Percentiles rank a stretch among this genome's conserved stretches.
Evolutionary conservation across 305 asterid genomes (phyloP).

Genomic region (Solanum hybrid): DNA sequence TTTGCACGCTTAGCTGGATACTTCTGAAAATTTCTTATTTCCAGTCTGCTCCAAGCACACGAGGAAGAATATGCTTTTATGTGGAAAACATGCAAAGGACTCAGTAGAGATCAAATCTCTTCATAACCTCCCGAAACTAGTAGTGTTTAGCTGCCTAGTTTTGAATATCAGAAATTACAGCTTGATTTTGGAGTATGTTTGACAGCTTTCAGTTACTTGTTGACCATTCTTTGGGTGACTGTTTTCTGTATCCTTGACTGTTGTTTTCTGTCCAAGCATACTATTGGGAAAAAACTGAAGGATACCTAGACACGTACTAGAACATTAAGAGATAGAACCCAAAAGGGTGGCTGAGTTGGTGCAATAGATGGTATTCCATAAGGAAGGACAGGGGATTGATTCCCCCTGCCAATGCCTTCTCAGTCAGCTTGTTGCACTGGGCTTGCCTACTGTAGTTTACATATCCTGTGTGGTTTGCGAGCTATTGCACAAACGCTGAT

Average conservation of each 20-base stretch:
- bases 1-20: not conserved
- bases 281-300: not conserved
- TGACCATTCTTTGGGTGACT: not conserved
- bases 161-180: not conserved
- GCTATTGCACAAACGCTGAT: not conserved
- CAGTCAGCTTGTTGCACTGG: not conserved
- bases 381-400: not conserved
- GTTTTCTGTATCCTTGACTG: not conserved
- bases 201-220: not conserved
- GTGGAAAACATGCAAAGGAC: not conserved
- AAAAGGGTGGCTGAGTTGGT: not conserved
- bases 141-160: not conserved
- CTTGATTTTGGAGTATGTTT: not conserved
- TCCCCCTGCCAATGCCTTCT: not conserved
- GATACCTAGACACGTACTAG: not conserved
- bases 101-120: not conserved
- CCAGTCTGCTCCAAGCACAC: not conserved
- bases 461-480: not conserved
- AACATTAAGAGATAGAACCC: not conserved
- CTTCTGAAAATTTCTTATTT: not conserved
- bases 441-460: not conserved
- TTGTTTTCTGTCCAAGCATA: not conserved
- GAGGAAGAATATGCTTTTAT: not conserved
- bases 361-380: not conserved
- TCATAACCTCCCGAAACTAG: not conserved